A percentile compares a stretch with the other conserved stretches of the same genome.
phyloP scores from a whole-genome alignment of 2,329 filamentous ascomycete genomes.

The Pyrenochaeta sp. region DNA sequence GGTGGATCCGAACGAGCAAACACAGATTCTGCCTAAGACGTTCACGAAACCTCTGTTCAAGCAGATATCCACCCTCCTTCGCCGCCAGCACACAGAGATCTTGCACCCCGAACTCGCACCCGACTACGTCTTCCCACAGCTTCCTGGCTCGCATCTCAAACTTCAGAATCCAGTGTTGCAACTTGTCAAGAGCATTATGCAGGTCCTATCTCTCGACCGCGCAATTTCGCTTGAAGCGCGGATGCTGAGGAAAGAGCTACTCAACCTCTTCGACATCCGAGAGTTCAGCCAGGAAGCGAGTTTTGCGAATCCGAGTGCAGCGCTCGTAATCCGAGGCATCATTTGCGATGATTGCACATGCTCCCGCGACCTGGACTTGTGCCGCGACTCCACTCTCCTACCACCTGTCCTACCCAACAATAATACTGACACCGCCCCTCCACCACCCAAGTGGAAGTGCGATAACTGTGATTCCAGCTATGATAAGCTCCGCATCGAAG shows the following conservation, averaged over 20 bases:
- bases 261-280: constrained; percentile 89
- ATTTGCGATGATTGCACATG: constrained; percentile 92
- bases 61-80: constrained; percentile 81
- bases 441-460: constrained; percentile 78
- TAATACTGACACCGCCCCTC: constrained; percentile 15
- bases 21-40: constrained; percentile 74
- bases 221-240: constrained; percentile 89
- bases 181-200: constrained; percentile 91
- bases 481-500: constrained; percentile 82
- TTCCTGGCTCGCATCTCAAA: constrained; percentile 75
- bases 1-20: constrained; percentile 66
- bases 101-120: constrained; percentile 85
- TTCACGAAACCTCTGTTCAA: constrained; percentile 93
- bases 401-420: constrained; percentile 57
- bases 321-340: constrained; percentile 75
- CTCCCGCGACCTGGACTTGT: constrained; percentile 88
- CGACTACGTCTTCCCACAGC: constrained; percentile 84
- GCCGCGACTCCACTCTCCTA: constrained; percentile 84
- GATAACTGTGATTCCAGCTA: constrained; percentile 77
- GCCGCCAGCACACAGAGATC: constrained; percentile 86
- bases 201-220: constrained; percentile 89
- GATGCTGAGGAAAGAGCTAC: constrained; percentile 85
- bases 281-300: constrained; percentile 91
- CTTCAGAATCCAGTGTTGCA: constrained; percentile 79
- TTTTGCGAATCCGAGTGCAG: constrained; percentile 85